Percentiles rank a stretch among this genome's conserved stretches.
Conservation (phyloP, 306 rosid genomes). For the Fragaria ananassa region DNA sequence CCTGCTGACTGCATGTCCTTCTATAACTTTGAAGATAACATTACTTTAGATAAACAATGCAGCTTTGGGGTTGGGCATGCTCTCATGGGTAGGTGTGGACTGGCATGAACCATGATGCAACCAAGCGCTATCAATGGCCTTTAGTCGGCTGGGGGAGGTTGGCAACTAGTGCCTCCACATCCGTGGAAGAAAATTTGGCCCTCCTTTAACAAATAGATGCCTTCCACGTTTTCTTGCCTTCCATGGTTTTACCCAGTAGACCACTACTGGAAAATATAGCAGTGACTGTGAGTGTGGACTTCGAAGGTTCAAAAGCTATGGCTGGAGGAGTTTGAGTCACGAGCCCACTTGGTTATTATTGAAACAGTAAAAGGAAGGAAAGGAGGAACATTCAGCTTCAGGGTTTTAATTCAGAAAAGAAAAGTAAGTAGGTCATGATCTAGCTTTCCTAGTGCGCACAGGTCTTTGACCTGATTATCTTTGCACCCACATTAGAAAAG, state of each 20-base stretch:
- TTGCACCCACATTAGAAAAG: background rate
- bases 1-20: background rate
- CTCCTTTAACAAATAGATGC: background rate
- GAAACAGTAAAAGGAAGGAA: slow-evolving; percentile 10
- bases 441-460: slow-evolving; percentile 8
- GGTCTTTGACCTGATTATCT: background rate
- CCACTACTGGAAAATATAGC: background rate
- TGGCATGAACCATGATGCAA: slow-evolving; percentile 37
- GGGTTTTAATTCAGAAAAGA: background rate
- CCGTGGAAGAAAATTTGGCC: background rate
- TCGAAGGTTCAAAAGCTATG: slow-evolving; percentile 20
- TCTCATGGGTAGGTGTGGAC: slow-evolving; percentile 27
- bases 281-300: slow-evolving; percentile 1
- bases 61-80: background rate
- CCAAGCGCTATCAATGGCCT: slow-evolving; percentile 16
- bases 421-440: background rate
- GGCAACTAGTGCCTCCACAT: slow-evolving; percentile 12
- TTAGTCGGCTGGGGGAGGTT: slow-evolving; percentile 18
- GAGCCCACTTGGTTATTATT: slow-evolving; percentile 24
- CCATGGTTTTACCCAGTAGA: background rate
- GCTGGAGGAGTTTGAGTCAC: slow-evolving; percentile 15
- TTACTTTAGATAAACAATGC: slow-evolving; percentile 1
- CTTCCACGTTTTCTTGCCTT: slow-evolving; percentile 12
- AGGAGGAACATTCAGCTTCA: background rate
- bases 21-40: background rate